Evolutionary conservation across 371 early-diverging fungal species (phyloP).

Genomic region (Mucor piriformis): DNA sequence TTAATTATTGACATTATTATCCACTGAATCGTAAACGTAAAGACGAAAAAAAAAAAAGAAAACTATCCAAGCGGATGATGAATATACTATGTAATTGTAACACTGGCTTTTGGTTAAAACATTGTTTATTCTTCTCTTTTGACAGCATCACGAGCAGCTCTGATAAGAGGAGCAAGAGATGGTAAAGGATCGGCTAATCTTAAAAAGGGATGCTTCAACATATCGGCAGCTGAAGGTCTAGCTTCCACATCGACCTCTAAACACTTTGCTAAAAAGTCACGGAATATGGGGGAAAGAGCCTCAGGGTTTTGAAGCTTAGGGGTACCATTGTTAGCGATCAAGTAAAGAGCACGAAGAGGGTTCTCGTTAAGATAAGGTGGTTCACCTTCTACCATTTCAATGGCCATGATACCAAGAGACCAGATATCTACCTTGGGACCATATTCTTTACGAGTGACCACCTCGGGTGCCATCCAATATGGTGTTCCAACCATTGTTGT

Average conservation of each 20-base stretch:
- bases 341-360: slow-evolving; percentile 79
- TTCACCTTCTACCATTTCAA: slow-evolving; percentile 83
- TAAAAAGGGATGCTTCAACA: slow-evolving; percentile 90
- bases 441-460: slow-evolving; percentile 84
- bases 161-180: slow-evolving; percentile 87
- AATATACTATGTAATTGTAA: no score
- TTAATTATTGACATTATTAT: background rate
- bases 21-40: no score
- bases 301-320: slow-evolving; percentile 91
- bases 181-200: slow-evolving; percentile 83
- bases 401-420: slow-evolving; percentile 91
- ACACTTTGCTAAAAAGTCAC: slow-evolving; percentile 82
- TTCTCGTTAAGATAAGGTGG: slow-evolving; percentile 90
- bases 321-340: slow-evolving; percentile 97
- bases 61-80: no score
- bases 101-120: no score
- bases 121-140: slow-evolving; percentile 24
- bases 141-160: slow-evolving; percentile 63
- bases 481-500: slow-evolving; percentile 87
- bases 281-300: slow-evolving; percentile 74
- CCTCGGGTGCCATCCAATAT: slow-evolving; percentile 93
- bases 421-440: slow-evolving; percentile 91
- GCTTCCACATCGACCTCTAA: slow-evolving; percentile 87
- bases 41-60: no score
- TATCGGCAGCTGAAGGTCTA: slow-evolving; percentile 81